Base-by-base conservation (phyloP, 2,329 filamentous ascomycete species). In the Botrytis fragariae region DNA sequence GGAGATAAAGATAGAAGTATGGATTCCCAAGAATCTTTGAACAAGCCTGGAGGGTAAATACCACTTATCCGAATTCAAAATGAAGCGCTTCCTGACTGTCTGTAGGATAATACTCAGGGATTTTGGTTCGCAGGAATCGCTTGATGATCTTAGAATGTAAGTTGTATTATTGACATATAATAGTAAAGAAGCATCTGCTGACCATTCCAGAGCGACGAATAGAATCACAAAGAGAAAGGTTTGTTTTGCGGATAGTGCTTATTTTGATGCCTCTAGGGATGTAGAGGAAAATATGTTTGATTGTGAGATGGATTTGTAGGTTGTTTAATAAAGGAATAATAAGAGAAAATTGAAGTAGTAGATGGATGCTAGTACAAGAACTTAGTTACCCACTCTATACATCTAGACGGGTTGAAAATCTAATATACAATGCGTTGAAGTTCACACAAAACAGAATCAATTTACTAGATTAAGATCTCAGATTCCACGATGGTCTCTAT, bases 311-410 rank as follows among this genome's bases (percentile, higher is more conserved):
- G 7, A 63, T 29, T 8, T 44, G 25, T 29, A 29, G n/a, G 9
- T 1, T 57, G 3, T 29, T 57, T 0, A 0, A 51, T 6, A 12
- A 2, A 4, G 6, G n/a, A 8, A 29, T 3, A 29, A 1, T 16
- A 29, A 3, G 51, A 29, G 14, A 14, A 57, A 29, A 3, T 57
- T 57, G 6, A 57, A 25, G n/a, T 57, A 3, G 51, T 57, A n/a
- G 6, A 62, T 39, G 14, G 14, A n/a, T 39, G 7, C 6, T 1
- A 35, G 35, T 8, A 37, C 4, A 9, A 14, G 4, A 37, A 1
- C 32, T 2, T 25, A 37, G 10, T 37, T 37, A 1, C 8, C 1
- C 20, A 9, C 16, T 9, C 20, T 37, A 12, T 32, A 42, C 25
- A 18, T 9, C 25, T 39, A 29, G 14, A 29, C 10, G 12, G 8